Conservation (phyloP, 208 protist genomes). For the Blechomonas ayalai region DNA sequence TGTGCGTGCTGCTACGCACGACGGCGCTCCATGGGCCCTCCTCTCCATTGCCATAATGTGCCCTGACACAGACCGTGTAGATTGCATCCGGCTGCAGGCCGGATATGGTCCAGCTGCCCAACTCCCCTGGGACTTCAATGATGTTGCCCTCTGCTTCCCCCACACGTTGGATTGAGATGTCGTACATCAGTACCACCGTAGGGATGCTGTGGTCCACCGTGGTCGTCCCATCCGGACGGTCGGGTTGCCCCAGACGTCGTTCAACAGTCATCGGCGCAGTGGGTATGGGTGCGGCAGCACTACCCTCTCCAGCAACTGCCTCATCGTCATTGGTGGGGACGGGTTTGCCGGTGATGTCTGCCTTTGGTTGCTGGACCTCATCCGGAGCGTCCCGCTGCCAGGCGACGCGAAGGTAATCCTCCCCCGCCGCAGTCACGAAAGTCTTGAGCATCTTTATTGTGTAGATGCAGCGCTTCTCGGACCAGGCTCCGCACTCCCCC, state of each 20-base stretch:
- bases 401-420: constrained; percentile 74
- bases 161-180: constrained; percentile 25
- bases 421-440: constrained; percentile 63
- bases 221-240: constrained; percentile 26
- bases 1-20: constrained; percentile 62
- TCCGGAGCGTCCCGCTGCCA: constrained; percentile 70
- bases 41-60: constrained; percentile 66
- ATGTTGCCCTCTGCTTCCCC: constrained; percentile 51
- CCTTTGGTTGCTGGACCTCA: constrained; percentile 28
- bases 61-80: constrained; percentile 63
- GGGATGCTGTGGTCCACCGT: constrained; percentile 43
- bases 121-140: constrained; percentile 42
- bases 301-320: not conserved
- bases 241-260: constrained; percentile 35
- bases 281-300: not conserved
- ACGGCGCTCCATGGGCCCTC: constrained; percentile 53
- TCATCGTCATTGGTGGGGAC: not conserved
- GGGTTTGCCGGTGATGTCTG: not conserved
- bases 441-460: constrained; percentile 76
- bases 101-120: constrained; percentile 36
- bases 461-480: constrained; percentile 66
- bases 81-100: constrained; percentile 51
- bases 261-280: not conserved
- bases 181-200: constrained; percentile 40
- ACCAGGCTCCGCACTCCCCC: constrained; percentile 84